Conservation (phyloP, 2,329 filamentous ascomycete genomes). For the Neocatenulostroma microsporum region DNA sequence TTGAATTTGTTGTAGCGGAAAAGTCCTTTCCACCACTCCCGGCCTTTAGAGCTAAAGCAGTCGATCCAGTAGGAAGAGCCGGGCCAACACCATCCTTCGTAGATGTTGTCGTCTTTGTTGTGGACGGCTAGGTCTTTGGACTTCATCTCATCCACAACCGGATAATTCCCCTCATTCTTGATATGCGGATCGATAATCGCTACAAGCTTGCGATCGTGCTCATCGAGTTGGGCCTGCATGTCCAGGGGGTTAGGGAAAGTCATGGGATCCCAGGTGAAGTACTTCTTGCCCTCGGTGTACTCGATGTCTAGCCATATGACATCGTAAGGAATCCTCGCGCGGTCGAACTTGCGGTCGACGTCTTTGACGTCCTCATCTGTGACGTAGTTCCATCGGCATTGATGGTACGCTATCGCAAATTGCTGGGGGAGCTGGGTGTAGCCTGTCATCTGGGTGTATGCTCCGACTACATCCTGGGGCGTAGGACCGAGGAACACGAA, state of each 20-base stretch:
- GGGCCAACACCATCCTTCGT: conserved; percentile 98
- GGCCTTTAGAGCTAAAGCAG: conserved; percentile 84
- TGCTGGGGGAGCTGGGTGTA: conserved; percentile 86
- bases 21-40: conserved; percentile 82
- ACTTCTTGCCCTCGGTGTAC: conserved; percentile 94
- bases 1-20: conserved; percentile 87
- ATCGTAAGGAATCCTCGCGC: conserved; percentile 90
- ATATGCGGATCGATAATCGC: conserved; percentile 96
- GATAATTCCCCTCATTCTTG: conserved; percentile 78
- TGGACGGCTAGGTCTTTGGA: conserved; percentile 75
- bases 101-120: conserved; percentile 82
- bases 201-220: conserved; percentile 81
- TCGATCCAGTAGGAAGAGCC: conserved; percentile 96
- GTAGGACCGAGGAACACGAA: conserved; percentile 92
- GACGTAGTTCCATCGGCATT: conserved; percentile 98
- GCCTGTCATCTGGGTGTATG: conserved; percentile 84
- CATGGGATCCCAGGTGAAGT: conserved; percentile 93
- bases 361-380: conserved; percentile 96
- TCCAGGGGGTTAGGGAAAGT: conserved; percentile 77
- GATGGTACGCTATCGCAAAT: conserved; percentile 88
- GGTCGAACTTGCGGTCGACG: conserved; percentile 93
- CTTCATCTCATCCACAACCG: conserved; percentile 70
- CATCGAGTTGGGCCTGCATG: conserved; percentile 83
- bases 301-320: conserved; percentile 99
- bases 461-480: conserved; percentile 70